Base-by-base conservation (phyloP, 2,329 filamentous ascomycete species). In the Emmonsiellopsis sp. region DNA sequence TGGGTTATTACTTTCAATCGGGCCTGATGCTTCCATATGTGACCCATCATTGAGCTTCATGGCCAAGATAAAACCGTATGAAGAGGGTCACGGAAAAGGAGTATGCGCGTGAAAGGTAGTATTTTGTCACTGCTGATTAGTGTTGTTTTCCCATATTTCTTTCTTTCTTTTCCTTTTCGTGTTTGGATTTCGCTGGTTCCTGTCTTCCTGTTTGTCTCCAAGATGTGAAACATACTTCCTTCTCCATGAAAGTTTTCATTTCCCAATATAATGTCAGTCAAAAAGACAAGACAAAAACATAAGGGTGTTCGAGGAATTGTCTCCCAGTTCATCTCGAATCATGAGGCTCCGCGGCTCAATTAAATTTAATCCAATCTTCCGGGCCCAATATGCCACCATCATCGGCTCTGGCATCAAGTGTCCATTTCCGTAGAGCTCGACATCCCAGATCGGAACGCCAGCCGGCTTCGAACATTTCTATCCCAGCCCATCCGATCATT, bases 401-500 rank as follows among this genome's bases (percentile, higher is more conserved):
- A 6, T 77, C 76, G 16, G 73, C 74, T 31, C 63, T 61, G 1
- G 80, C 72, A 66, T 92, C 88, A 67, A 94, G 78, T 2, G 83
- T 76, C 90, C 90, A 95, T 66, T 83, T 87, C 46, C 79, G 76
- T 45, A 86, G 65, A 2, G 84, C 78, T 46, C 78, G 67, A 54
- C 84, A 78, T 26, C 73, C 76, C 53, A 91, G 63, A 16, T 80
- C 78, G 7, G 82, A 85, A 55, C 75, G 71, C 76, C 82, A 91
- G 0, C 92, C 91, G 1, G 80, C 82, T 68, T 87, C 79, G 64
- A 81, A 96, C 91, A 98, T 96, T 71, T 97, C 91, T 59, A 91
- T 79, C 0, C 86, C 93, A 1, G 91, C 78, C 92, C 93, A 97
- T 1, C 86, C 92, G 66, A 97, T 91, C 93, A 98, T 98, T 47